Evolutionary conservation across 2,329 filamentous ascomycete genomes (phyloP).

Genomic region (Leptodontidium sp.): DNA sequence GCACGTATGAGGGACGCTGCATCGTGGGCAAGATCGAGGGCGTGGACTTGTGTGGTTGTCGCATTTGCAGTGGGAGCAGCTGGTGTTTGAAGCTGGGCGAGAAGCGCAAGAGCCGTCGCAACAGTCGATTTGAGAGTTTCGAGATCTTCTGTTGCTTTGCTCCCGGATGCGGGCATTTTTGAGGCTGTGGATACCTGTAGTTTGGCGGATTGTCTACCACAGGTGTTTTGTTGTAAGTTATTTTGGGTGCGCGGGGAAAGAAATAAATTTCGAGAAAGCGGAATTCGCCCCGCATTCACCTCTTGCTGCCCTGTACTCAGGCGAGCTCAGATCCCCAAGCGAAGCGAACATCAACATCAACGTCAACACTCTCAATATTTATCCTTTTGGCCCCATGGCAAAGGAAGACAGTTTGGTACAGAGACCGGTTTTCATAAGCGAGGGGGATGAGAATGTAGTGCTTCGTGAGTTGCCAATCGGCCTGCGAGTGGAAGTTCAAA

Average conservation of each 20-base stretch:
- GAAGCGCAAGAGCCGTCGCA: constrained; percentile 35
- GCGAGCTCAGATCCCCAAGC: too few species aligned
- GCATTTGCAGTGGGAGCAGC: constrained; percentile 22
- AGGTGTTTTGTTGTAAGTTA: neutral
- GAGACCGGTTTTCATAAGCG: too few species aligned
- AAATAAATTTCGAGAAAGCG: constrained; percentile 25
- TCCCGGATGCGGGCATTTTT: constrained; percentile 29
- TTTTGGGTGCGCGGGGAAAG: neutral
- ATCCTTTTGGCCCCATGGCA: too few species aligned
- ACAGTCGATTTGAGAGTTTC: constrained; percentile 40
- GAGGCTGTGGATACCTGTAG: neutral
- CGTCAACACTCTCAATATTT: neutral
- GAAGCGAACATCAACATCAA: neutral
- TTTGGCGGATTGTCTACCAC: neutral
- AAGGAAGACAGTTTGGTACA: too few species aligned
- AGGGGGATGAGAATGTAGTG: too few species aligned
- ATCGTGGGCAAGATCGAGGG: constrained; percentile 75
- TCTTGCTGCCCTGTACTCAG: too few species aligned
- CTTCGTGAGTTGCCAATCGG: neutral
- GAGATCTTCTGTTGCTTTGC: constrained; percentile 35
- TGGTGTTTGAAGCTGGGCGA: constrained; percentile 40
- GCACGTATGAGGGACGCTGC: constrained; percentile 78
- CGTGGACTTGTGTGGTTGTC: constrained; percentile 52
- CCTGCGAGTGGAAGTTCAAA: neutral
- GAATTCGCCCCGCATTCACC: constrained; percentile 25